These are phyloP conservation scores for Podospora sp. DNA, from an alignment of 495 filamentous ascomycete species.

Conservation along the genomic window DNA sequence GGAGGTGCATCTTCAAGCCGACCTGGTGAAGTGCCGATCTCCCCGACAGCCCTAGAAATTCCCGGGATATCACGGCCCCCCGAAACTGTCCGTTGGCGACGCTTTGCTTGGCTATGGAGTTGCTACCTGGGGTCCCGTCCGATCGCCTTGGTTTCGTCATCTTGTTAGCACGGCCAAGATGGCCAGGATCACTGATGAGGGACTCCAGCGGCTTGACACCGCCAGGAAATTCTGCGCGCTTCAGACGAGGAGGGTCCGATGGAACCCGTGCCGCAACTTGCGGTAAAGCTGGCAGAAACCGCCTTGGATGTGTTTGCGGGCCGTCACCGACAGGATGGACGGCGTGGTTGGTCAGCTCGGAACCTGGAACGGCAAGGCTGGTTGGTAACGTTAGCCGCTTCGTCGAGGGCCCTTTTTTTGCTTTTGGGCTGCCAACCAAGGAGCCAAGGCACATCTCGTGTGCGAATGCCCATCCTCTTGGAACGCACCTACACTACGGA, in stretches of 20 bases:
- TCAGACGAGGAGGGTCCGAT: neutral
- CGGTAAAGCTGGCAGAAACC: neutral
- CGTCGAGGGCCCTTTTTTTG: neutral
- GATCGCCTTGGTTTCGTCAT: constrained; percentile 1
- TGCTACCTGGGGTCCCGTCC: neutral
- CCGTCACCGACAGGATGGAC: neutral
- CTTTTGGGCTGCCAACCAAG: neutral
- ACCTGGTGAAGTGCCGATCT: neutral
- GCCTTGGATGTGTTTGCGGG: neutral
- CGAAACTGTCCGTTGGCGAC: neutral
- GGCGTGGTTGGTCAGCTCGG: constrained; percentile 13
- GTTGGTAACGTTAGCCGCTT: neutral
- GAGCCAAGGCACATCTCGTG: neutral
- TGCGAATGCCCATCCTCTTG: too few relatives aligned
- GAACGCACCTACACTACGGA: too few relatives aligned
- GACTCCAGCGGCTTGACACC: neutral
- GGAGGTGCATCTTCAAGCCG: neutral
- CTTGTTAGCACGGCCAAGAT: neutral
- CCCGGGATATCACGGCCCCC: neutral
- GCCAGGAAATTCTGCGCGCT: neutral
- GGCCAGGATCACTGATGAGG: neutral
- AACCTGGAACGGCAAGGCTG: neutral
- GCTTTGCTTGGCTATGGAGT: neutral
- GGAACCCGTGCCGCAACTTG: neutral
- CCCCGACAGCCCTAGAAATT: constrained; percentile 2